Base-by-base conservation (phyloP, 106 monocot genomes). In the Cymbidium sinense region DNA sequence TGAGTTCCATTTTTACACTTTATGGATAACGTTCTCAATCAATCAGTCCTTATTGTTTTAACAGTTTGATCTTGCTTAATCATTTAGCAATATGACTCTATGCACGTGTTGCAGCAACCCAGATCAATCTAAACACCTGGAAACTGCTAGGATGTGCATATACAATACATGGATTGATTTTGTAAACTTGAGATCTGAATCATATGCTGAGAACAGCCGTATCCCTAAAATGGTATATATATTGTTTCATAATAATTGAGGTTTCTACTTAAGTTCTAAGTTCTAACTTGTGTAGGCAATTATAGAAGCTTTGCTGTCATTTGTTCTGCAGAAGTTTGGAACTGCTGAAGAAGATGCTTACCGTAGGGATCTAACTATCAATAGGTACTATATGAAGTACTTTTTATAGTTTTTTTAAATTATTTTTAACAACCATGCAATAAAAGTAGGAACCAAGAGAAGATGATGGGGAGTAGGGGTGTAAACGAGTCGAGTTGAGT, bases 161-260 rank as follows among this genome's bases (percentile, higher is more conserved):
- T 91, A 84, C 79, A 90, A 86, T 77, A 90, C 64, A 13, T 90
- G 95, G 92, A 91, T 99, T 34, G 99, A 99, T 84, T 99, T 99
- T 84, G 99, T 99, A 30, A 99, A 99, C 85, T 83, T 99, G 85
- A 90, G 99, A 80, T 99, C 99, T 76, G 99, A 99, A 88, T 91
- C 85, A n/a, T 99, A 99, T 83, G 88, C 83, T 39, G 95, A 95
- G 64, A 92, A 95, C 76, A 99, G 99, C 70, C 90, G 99, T 27
- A 99, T 99, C 72, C 99, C 99, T 76, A 87, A 84, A 29, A 91
- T 99, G 99, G 99, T 95, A 85, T 37, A 20, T 2, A 30, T 9
- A 70, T 7, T 76, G 36, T 36, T 21, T 15, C 34, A 34, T 71
- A 29, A 36, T 11, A 71, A 39, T 37, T 71, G 37, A 34, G 34